Percentiles rank a stretch among this genome's conserved stretches.
Evolutionary conservation across 78 protist species (phyloP).

Genomic region (Cavenderia fasciculata): DNA sequence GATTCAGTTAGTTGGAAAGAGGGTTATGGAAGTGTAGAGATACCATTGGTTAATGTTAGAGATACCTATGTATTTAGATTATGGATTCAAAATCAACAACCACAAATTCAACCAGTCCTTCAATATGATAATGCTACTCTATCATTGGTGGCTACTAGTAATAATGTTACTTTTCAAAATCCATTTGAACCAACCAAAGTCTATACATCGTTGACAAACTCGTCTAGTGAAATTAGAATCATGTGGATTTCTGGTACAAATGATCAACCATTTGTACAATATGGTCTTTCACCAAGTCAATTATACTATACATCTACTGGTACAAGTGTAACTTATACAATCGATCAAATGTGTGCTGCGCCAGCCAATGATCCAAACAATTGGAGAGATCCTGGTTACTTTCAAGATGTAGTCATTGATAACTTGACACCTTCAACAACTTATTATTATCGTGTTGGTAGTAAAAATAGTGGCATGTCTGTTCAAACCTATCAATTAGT

Average conservation of each 20-base stretch:
- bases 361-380: not conserved
- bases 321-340: not conserved
- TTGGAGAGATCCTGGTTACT: constrained; percentile 15
- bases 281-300: not conserved
- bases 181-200: not conserved
- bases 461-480: not conserved
- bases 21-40: not conserved
- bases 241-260: constrained; percentile 1
- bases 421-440: not conserved
- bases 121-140: not conserved
- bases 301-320: not conserved
- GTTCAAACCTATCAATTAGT: not conserved
- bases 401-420: constrained; percentile 7
- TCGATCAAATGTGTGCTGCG: constrained; percentile 4
- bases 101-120: not conserved
- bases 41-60: not conserved
- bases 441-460: constrained; percentile 4
- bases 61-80: not conserved
- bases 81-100: not conserved
- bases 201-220: not conserved
- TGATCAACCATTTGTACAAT: not conserved
- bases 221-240: not conserved
- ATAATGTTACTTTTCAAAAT: not conserved
- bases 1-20: not conserved
- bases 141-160: not conserved